A percentile compares a stretch with the other conserved stretches of the same genome.
These are phyloP conservation scores for Trichaptum fuscoviolaceum DNA, from an alignment of 768 basidiomycete genomes.

Conservation along the genomic window DNA sequence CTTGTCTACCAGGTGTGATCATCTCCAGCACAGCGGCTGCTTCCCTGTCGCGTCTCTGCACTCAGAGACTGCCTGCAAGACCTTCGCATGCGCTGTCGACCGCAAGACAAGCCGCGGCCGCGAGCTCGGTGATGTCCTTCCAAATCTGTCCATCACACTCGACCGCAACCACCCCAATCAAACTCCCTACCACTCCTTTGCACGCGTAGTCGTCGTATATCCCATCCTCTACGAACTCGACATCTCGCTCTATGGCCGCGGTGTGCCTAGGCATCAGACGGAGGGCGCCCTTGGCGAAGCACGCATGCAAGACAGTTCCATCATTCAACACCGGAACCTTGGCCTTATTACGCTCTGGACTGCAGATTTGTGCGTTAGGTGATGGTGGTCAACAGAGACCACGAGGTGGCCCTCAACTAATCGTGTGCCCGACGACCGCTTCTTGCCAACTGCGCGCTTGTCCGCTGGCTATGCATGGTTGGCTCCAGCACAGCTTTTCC, in stretches of 20 bases:
- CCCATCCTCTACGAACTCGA: constrained; percentile 52
- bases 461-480: too few relatives aligned
- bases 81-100: constrained; percentile 50
- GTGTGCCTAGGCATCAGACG: constrained; percentile 44
- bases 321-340: constrained; percentile 50
- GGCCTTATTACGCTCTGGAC: constrained; percentile 49
- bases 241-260: constrained; percentile 56
- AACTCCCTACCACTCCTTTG: constrained; percentile 52
- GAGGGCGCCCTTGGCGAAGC: constrained; percentile 34
- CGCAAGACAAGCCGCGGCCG: constrained; percentile 41
- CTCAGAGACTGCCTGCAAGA: constrained; percentile 45
- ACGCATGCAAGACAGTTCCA: constrained; percentile 45
- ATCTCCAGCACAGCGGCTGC: constrained; percentile 54
- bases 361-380: constrained; percentile 41
- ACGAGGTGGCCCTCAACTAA: too few relatives aligned
- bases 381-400: too few relatives aligned
- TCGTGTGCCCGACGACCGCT: too few relatives aligned
- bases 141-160: constrained; percentile 48
- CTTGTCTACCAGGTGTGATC: constrained; percentile 70
- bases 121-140: constrained; percentile 48
- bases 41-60: constrained; percentile 56
- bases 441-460: too few relatives aligned
- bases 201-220: constrained; percentile 50
- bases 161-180: constrained; percentile 65
- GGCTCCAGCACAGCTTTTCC: too few relatives aligned